Evolutionary conservation across 768 basidiomycete genomes (phyloP), one percentile per base, ranked within the genome.

Genomic region (Leccinum incarnatum): DNA sequence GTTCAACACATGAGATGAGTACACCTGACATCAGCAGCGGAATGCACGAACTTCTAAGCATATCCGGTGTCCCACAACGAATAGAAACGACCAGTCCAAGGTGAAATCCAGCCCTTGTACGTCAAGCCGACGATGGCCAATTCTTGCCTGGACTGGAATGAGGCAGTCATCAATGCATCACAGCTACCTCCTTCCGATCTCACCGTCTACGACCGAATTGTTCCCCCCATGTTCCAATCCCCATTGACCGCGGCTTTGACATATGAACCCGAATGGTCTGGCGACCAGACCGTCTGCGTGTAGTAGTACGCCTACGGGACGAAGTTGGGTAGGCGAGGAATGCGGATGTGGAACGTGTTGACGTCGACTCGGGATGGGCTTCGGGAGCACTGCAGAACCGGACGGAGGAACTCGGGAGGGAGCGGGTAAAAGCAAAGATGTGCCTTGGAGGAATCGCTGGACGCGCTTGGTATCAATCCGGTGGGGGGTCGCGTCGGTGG

Each of bases 31-130:
- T n/a, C 19, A 56, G 42, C 7, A 54, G 17, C 1, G 14, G 27
- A 46, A 48, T 30, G 62, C 25, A 73, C 80, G 36, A 68, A 95
- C 93, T 96, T 95, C 75, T 96, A 97, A 54, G 97, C 97, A 69
- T 99, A 99, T 32, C 94, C 96, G 0, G 96, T 98, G 73, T 99
- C 97, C 97, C 97, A 99, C 2, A 99, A 80, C 0, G 95, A 97
- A 75, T 99, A 99, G 82, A 99, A 98, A 57, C 97, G 89, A 40
- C 97, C 97, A n/a, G 96, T 98, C 95, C 97, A 99, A 0, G 96
- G 96, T 4, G 96, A 95, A 65, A 99, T 98, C 84, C 87, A 91
- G 19, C 95, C 96, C 59, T 87, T 90, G 76, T 92, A 91, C 0
- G 96, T 98, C 62, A 98, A 81, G 51, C 83, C 83, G 47, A 86